Base-by-base conservation (phyloP, 495 filamentous ascomycete genomes). In the Penicillium bovifimosum region DNA sequence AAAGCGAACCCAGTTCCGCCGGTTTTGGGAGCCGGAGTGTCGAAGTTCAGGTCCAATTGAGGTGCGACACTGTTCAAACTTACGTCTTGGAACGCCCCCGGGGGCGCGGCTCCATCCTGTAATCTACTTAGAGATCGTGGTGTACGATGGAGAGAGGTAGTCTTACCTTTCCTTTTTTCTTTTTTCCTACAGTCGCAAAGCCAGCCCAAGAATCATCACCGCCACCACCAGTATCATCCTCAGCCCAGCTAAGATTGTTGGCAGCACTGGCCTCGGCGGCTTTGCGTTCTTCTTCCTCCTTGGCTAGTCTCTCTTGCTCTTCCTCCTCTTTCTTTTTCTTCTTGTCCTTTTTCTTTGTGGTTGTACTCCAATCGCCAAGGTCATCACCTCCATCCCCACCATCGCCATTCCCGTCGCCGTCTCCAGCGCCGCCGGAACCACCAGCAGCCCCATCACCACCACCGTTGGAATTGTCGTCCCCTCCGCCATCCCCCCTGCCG, bases 121-220 rank as follows among this genome's bases (percentile, higher is more conserved):
- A 34, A 9, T n/a, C 10, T 14, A 40, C 18, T 55, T 27, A 56
- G 41, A 35, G 38, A 24, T 11, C 26, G 5, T 5, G 5, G 17
- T 20, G n/a, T 40, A 39, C 17, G 17, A 39, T 17, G 6, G 4
- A 18, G 17, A 11, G 24, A 26, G 24, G 2, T 16, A 13, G 1
- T 42, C 66, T 32, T 68, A 76, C 76, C 65, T 78, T 78, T 48
- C 58, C 73, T 55, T 79, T 80, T 58, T 77, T 78, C 57, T 79
- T 79, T 50, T 74, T 76, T 7, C 62, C 61, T 3, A 60, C 58
- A 16, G 59, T 51, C 2, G 62, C 51, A 53, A 71, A 72, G 1
- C 62, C 64, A 18, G 59, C 65, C 74, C 72, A 74, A 1, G 54
- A 59, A 38, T 70, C 67, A 47, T 73, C 68, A 36, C 58, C 66